Percentiles rank a stretch among this genome's conserved stretches.
Conservation (phyloP, 2,329 filamentous ascomycete genomes). For the Conoideocrella luteorostrata region DNA sequence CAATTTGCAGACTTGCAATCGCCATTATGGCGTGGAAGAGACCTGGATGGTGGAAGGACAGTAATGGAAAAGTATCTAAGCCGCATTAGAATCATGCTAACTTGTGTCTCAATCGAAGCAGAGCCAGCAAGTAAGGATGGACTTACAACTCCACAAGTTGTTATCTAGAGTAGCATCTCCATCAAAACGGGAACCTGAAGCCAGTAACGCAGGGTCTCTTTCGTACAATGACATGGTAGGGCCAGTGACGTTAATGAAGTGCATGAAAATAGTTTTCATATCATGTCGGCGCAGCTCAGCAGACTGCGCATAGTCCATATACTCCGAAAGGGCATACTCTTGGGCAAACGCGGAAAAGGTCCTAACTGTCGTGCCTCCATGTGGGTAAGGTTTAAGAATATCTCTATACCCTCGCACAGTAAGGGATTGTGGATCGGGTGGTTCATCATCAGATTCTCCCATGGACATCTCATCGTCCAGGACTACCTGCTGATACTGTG, state of each 20-base stretch:
- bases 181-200: conserved; percentile 48
- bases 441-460: conserved; percentile 57
- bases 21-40: conserved; percentile 88
- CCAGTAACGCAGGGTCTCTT: conserved; percentile 68
- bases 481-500: neutral
- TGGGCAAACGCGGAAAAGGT: conserved; percentile 43
- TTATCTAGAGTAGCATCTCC: conserved; percentile 57
- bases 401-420: conserved; percentile 25
- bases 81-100: neutral
- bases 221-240: conserved; percentile 85
- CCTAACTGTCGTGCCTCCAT: conserved; percentile 36
- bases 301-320: conserved; percentile 56
- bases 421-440: conserved; percentile 21
- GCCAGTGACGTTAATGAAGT: conserved; percentile 86
- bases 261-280: conserved; percentile 78
- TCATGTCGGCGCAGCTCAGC: conserved; percentile 74
- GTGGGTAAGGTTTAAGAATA: conserved; percentile 22
- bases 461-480: conserved; percentile 10
- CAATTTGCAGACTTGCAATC: conserved; percentile 78
- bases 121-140: neutral
- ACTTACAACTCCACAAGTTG: conserved; percentile 58
- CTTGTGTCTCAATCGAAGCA: neutral
- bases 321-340: conserved; percentile 53
- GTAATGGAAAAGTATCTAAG: conserved; percentile 70
- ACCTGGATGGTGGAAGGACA: conserved; percentile 78